Evolutionary conservation across 164 flowering plant genomes (phyloP).

Genomic region (Umbilicus rupestris): DNA sequence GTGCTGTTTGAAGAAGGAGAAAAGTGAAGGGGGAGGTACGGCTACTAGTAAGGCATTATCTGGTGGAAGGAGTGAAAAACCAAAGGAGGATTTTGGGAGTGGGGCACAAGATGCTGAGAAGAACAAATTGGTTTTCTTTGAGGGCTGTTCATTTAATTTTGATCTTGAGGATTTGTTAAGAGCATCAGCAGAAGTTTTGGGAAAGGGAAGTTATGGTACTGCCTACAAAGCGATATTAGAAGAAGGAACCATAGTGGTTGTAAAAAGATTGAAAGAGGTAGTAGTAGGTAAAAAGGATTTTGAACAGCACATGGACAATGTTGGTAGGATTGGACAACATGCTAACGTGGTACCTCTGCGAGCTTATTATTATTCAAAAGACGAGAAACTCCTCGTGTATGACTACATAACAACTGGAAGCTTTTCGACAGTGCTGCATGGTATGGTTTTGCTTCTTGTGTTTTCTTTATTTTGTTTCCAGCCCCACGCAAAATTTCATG

Average conservation of each 20-base stretch:
- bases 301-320: slow-evolving; percentile 49
- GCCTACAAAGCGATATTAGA: slow-evolving; percentile 62
- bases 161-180: slow-evolving; percentile 62
- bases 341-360: slow-evolving; percentile 44
- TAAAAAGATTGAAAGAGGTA: slow-evolving; percentile 51
- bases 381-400: slow-evolving; percentile 59
- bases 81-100: slow-evolving; percentile 62
- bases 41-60: slow-evolving; percentile 31
- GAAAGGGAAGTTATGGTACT: slow-evolving; percentile 71
- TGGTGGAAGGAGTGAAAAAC: slow-evolving; percentile 44
- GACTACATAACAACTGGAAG: slow-evolving; percentile 38
- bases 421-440: slow-evolving; percentile 39
- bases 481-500: neutral
- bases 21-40: slow-evolving; percentile 16
- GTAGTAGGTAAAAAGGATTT: slow-evolving; percentile 45
- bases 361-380: slow-evolving; percentile 62
- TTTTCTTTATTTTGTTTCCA: neutral
- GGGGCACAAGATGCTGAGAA: slow-evolving; percentile 71
- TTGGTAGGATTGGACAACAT: slow-evolving; percentile 36
- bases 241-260: slow-evolving; percentile 45
- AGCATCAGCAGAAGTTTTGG: slow-evolving; percentile 81
- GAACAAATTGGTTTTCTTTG: slow-evolving; percentile 62
- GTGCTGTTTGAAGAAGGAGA: slow-evolving; percentile 34
- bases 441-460: slow-evolving; percentile 20
- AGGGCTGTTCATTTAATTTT: slow-evolving; percentile 36